Conservation (phyloP, 345 rosid species). For the sweet orange (Citrus sinensis) region DNA sequence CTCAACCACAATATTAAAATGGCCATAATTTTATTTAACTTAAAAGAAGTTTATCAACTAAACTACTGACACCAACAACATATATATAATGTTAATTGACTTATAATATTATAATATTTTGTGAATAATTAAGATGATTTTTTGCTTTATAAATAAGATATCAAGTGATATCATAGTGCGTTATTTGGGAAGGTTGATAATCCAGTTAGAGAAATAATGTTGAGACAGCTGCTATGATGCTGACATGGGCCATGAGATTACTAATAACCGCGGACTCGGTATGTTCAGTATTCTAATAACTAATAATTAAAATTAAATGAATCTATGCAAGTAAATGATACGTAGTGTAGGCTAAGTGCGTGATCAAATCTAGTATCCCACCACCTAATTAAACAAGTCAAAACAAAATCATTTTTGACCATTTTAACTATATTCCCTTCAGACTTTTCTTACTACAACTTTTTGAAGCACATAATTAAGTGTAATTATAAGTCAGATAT, state of each 20-base stretch:
- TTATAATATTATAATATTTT: background rate
- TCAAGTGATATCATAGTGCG: no score
- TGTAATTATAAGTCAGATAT: background rate
- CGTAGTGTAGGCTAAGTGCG: no score
- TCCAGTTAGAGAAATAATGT: background rate
- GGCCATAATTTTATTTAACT: no score
- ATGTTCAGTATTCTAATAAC: background rate
- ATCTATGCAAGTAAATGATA: no score
- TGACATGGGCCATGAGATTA: background rate
- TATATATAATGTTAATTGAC: background rate
- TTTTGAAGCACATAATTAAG: background rate
- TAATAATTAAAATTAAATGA: background rate
- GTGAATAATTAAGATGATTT: background rate
- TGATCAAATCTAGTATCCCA: no score
- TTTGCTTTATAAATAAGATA: background rate
- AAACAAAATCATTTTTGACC: background rate
- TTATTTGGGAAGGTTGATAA: background rate
- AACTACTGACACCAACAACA: background rate
- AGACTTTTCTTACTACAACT: background rate
- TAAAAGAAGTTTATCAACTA: no score
- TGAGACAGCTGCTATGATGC: background rate
- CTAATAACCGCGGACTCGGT: background rate
- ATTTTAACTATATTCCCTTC: background rate
- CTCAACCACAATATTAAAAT: no score
- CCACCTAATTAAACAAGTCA: constrained; percentile 1